A percentile compares a stretch with the other conserved stretches of the same genome.
Conservation (phyloP, 2,329 filamentous ascomycete genomes). For the Saccharata proteae region DNA sequence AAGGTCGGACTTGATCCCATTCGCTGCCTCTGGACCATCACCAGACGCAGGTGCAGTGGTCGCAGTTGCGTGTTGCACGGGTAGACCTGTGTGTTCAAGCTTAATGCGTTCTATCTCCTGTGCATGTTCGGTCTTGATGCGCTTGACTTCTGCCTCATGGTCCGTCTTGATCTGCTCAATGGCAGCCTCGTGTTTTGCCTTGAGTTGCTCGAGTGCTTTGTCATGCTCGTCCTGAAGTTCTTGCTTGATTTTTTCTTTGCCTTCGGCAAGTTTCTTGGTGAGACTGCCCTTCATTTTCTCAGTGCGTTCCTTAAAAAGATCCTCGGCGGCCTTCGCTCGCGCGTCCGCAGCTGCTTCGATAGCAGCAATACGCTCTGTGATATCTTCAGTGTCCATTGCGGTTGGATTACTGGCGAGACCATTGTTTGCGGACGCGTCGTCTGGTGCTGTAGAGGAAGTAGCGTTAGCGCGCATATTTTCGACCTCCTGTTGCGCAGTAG, state of each 20-base stretch:
- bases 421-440: constrained; percentile 10
- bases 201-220: constrained; percentile 38
- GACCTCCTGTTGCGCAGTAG: constrained; percentile 32
- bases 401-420: constrained; percentile 11
- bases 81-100: neutral
- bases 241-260: constrained; percentile 26
- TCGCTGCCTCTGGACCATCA: constrained; percentile 8
- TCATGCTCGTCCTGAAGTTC: constrained; percentile 37
- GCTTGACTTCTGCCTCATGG: constrained; percentile 19
- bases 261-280: constrained; percentile 53
- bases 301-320: constrained; percentile 52
- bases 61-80: neutral
- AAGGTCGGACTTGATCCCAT: constrained; percentile 22
- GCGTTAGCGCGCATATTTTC: constrained; percentile 25
- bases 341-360: constrained; percentile 28
- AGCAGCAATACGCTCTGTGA: constrained; percentile 29
- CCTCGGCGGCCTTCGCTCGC: constrained; percentile 47
- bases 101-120: constrained; percentile 24
- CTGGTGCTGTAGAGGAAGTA: constrained; percentile 5
- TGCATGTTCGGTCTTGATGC: constrained; percentile 22
- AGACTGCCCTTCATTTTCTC: constrained; percentile 58
- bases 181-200: constrained; percentile 33
- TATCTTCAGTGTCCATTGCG: constrained; percentile 33
- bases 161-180: constrained; percentile 16
- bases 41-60: constrained; percentile 1